These are phyloP conservation scores for Syzygium jambos DNA, from an alignment of 345 rosid species.

Conservation along the genomic window DNA sequence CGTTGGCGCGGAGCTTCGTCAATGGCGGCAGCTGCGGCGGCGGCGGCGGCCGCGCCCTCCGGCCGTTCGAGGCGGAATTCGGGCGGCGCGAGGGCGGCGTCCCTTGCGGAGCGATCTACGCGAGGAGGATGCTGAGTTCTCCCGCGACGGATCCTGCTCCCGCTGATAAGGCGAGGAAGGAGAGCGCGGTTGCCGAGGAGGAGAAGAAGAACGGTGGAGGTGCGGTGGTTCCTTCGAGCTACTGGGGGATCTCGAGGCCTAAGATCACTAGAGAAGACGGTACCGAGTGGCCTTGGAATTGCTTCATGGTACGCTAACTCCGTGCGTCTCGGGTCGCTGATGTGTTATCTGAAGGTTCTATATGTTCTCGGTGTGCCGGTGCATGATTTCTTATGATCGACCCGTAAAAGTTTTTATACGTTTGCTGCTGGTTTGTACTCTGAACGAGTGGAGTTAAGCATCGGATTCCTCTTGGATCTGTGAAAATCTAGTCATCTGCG, in stretches of 20 bases:
- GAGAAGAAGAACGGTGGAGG: slow-evolving; percentile 15
- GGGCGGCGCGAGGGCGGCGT: neutral
- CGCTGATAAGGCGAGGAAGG: neutral
- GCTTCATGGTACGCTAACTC: slow-evolving; percentile 37
- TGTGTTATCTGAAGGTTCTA: neutral
- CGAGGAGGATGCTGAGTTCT: slow-evolving; percentile 10
- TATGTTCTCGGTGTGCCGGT: neutral
- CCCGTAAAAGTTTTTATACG: neutral
- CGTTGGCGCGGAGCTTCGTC: slow-evolving; percentile 1
- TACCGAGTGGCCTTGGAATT: slow-evolving; percentile 78
- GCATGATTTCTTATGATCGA: neutral
- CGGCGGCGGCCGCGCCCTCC: neutral
- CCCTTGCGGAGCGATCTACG: neutral
- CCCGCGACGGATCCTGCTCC: neutral
- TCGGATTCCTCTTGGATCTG: neutral
- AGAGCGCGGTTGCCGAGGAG: slow-evolving; percentile 4
- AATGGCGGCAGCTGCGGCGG: neutral
- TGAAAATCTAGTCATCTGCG: neutral
- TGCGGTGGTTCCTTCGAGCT: slow-evolving; percentile 28
- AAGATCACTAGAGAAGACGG: slow-evolving; percentile 52
- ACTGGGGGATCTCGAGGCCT: slow-evolving; percentile 71
- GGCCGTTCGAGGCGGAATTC: neutral
- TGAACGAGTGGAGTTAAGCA: neutral
- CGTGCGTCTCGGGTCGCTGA: neutral
- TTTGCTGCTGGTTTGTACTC: neutral